Base-by-base conservation (phyloP, 2,329 filamentous ascomycete genomes). In the Setomelanomma holmii region DNA sequence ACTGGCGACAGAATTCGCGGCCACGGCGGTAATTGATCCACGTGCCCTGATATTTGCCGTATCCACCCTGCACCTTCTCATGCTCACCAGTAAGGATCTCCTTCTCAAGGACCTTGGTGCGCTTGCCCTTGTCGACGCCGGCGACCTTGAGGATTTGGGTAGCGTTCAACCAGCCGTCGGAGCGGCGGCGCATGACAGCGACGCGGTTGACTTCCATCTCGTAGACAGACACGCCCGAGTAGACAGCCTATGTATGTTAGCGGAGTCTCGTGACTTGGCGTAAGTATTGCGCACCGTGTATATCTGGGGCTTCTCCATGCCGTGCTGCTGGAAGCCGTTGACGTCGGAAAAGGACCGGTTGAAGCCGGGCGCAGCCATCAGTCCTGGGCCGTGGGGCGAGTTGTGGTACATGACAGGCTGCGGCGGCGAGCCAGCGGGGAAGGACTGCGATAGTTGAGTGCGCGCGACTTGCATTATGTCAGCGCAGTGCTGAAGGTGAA, bases 141-240 rank as follows among this genome's bases (percentile, higher is more conserved):
- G 95, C 95, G 30, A 98, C 93, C 72, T 99, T 99, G 60, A 99
- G 85, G 61, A 99, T 98, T 75, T 99, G 95, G 0, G 95, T 99
- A 45, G 95, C 95, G 78, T 99, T 99, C 61, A 99, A 83, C 91
- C 93, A 98, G 61, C 91, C 93, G 75, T 99, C 95, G 63, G 90
- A 89, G 60, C 95, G 89, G 52, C 95, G 88, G 73, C 95, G 91
- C 95, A 99, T 99, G 44, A 98, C 93, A 20, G 92, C 91, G 60
- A 99, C 82, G 40, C 86, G 86, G 73, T 96, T 96, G 55, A 98
- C 90, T 74, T 97, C 93, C 92, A 98, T 97, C 77, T 99, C 95
- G 79, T 98, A 99, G 14, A 99, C 95, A 55, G 93, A 89, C 40
- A 98, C 91, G 62, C 93, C 92, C 6, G 93, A 98, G 75, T 98